These are phyloP conservation scores for Boletus vermiculosoides DNA, from an alignment of 768 basidiomycete genomes.

Conservation along the genomic window DNA sequence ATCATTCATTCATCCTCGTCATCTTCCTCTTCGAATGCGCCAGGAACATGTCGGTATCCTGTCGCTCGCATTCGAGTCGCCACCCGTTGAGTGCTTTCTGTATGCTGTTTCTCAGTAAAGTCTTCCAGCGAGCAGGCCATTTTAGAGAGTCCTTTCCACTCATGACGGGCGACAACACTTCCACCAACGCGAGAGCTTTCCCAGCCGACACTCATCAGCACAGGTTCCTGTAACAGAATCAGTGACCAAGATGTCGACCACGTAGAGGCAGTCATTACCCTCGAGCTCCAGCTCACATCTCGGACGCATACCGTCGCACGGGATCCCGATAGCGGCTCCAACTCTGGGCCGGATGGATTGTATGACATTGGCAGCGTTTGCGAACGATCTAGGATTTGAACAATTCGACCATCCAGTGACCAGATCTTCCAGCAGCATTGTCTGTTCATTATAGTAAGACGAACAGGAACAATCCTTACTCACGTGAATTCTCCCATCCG, in stretches of 20 bases:
- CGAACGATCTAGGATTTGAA: conserved; percentile 81
- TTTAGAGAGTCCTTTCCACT: conserved; percentile 92
- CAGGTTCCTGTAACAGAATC: conserved; percentile 61
- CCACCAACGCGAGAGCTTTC: conserved; percentile 53
- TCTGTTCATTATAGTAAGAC: conserved; percentile 2
- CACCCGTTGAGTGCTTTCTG: conserved; percentile 33
- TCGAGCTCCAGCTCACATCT: conserved; percentile 94
- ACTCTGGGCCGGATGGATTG: conserved; percentile 69
- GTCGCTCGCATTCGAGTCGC: conserved; percentile 5
- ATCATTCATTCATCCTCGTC: conserved; percentile 13
- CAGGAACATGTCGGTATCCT: conserved; percentile 23
- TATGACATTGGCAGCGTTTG: conserved; percentile 65
- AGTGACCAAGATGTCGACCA: conserved; percentile 1
- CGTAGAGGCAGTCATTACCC: conserved; percentile 40
- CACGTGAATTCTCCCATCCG: conserved; percentile 84
- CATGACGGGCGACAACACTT: conserved; percentile 86
- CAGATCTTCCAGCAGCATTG: conserved; percentile 62
- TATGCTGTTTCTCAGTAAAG: conserved; percentile 57
- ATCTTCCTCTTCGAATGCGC: conserved; percentile 28
- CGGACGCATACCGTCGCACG: conserved; percentile 62
- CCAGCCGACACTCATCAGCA: conserved; percentile 93
- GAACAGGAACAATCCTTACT: conserved; percentile 21
- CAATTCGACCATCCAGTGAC: conserved; percentile 86
- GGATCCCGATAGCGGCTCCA: conserved; percentile 28
- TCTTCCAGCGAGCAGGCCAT: conserved; percentile 67